Evolutionary conservation across 192 early-diverging fungal species (phyloP).

Genomic region (Gaertneriomyces semiglobifer): DNA sequence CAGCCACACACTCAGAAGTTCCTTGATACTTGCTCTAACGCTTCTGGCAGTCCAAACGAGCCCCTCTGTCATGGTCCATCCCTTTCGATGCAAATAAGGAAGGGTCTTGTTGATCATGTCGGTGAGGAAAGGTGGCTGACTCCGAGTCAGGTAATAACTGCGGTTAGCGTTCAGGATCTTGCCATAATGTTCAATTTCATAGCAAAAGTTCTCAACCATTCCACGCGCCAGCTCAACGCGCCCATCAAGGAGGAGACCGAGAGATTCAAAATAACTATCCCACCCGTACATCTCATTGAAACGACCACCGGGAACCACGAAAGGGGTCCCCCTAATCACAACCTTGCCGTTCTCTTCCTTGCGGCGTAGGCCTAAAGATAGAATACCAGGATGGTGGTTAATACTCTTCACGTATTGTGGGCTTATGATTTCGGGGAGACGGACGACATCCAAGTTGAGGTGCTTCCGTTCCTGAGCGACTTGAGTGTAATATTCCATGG

Average conservation of each 20-base stretch:
- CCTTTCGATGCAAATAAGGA: constrained; percentile 49
- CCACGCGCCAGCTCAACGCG: constrained; percentile 80
- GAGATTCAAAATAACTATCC: constrained; percentile 90
- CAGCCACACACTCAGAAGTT: constrained; percentile 93
- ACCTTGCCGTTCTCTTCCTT: constrained; percentile 27
- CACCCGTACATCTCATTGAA: constrained; percentile 99
- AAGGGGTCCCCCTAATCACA: constrained; percentile 64
- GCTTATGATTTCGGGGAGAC: constrained; percentile 80
- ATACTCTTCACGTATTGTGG: constrained; percentile 88
- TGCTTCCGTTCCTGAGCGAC: constrained; percentile 64
- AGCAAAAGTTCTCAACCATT: constrained; percentile 98
- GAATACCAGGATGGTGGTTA: constrained; percentile 84
- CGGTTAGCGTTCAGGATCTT: constrained; percentile 99
- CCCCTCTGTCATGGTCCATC: constrained; percentile 25
- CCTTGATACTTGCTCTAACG: constrained; percentile 78
- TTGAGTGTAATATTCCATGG: constrained; percentile 73
- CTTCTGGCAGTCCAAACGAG: constrained; percentile 69
- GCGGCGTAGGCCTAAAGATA: constrained; percentile 70
- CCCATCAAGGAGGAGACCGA: constrained; percentile 84
- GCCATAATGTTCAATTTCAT: constrained; percentile 96
- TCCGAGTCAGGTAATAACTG: constrained; percentile 92
- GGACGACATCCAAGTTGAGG: constrained; percentile 73
- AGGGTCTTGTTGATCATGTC: constrained; percentile 91
- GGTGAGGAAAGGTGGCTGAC: constrained; percentile 97
- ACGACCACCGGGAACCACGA: constrained; percentile 95